A percentile compares a stretch with the other conserved stretches of the same genome.
Evolutionary conservation across 176 grass and related monocot species (phyloP).

Genomic region (Poa pratensis): DNA sequence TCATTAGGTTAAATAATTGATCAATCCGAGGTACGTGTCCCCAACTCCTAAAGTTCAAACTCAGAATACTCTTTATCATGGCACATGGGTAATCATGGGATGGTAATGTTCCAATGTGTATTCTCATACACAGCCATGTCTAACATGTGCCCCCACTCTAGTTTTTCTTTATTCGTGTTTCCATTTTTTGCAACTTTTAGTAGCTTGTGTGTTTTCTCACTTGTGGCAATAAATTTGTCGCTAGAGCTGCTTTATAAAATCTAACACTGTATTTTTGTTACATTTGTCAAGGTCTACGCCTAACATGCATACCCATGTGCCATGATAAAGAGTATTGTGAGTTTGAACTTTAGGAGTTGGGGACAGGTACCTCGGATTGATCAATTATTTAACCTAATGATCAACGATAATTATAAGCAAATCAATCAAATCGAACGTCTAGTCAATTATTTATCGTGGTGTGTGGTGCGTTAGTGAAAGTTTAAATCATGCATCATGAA

Average conservation of each 20-base stretch:
- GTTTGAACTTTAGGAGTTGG: not conserved
- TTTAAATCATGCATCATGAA: not conserved
- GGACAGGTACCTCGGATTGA: not conserved
- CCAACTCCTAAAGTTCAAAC: not conserved
- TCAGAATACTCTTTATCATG: not conserved
- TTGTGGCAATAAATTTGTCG: not conserved
- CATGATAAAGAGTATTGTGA: not conserved
- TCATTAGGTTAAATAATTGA: not conserved
- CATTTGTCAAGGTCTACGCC: not conserved
- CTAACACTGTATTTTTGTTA: not conserved
- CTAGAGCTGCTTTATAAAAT: not conserved
- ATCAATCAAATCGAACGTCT: slow-evolving; percentile 38
- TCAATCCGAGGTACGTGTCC: not conserved
- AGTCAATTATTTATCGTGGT: slow-evolving; percentile 27
- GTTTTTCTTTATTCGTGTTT: not conserved
- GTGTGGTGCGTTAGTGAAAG: slow-evolving; percentile 36
- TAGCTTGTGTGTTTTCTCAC: no score
- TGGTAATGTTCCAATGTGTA: no score
- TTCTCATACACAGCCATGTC: no score
- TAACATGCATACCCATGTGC: not conserved
- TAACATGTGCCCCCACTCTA: not conserved
- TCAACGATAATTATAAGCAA: not conserved
- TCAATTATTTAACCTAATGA: not conserved
- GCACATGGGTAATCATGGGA: not conserved
- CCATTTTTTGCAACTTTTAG: not conserved